phyloP scores from a whole-genome alignment of 345 rosid species.

The Gossypium australe region DNA sequence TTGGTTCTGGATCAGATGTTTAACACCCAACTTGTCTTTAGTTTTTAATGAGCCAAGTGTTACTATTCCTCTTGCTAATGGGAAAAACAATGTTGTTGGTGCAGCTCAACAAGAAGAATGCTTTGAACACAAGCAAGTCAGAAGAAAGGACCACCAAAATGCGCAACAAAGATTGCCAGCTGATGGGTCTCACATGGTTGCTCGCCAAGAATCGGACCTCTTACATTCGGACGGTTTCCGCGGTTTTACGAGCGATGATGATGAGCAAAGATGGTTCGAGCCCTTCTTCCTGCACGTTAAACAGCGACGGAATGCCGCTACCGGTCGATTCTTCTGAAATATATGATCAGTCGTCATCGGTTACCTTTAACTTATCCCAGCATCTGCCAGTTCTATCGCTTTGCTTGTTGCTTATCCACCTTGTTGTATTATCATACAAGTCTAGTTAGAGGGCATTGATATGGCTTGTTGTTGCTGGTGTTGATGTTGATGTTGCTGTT shows the following conservation, averaged over 20 bases:
- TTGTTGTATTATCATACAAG: conserved; percentile 16
- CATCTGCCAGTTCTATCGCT: conserved; percentile 3
- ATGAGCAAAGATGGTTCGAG: conserved; percentile 37
- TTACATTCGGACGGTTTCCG: conserved; percentile 73
- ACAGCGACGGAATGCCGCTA: conserved; percentile 80
- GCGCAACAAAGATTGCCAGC: conserved; percentile 81
- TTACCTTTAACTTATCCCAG: conserved; percentile 10
- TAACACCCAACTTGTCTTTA: conserved; percentile 21
- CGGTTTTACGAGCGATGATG: conserved; percentile 79
- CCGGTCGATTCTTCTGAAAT: conserved; percentile 77
- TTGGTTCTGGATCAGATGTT: background rate
- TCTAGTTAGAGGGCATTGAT: conserved; percentile 9
- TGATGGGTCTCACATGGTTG: conserved; percentile 98
- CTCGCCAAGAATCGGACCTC: conserved; percentile 71
- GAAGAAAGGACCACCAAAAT: conserved; percentile 68
- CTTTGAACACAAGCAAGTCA: conserved; percentile 53
- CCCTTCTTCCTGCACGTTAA: conserved; percentile 70
- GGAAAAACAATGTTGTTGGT: background rate
- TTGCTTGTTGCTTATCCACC: conserved; percentile 11
- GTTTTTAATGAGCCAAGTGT: background rate
- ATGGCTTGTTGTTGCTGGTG: background rate
- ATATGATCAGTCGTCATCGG: conserved; percentile 33
- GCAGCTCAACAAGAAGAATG: conserved; percentile 55
- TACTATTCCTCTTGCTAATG: background rate
- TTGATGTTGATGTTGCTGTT: background rate